phyloP scores from a whole-genome alignment of 441 rosid genomes.

The Manihot esculenta region DNA sequence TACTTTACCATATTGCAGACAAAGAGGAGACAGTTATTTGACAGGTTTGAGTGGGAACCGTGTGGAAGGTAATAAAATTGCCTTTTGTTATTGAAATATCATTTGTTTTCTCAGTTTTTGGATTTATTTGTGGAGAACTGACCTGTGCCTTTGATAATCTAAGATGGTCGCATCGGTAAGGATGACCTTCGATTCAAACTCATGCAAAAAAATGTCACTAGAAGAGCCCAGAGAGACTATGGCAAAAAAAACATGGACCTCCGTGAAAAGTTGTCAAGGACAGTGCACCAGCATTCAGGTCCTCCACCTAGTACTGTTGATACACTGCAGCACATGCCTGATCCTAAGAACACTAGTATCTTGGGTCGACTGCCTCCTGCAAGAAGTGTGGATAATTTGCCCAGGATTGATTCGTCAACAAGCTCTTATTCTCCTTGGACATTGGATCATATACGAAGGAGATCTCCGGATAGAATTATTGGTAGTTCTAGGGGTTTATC shows the following conservation, averaged over 20 bases:
- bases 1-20: conserved; percentile 47
- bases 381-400: conserved; percentile 54
- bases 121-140: conserved; percentile 36
- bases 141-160: conserved; percentile 34
- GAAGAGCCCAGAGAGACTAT: conserved; percentile 42
- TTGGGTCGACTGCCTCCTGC: conserved; percentile 46
- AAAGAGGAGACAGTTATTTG: conserved; percentile 48
- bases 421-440: conserved; percentile 62
- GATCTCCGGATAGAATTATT: conserved; percentile 61
- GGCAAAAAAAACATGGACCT: conserved; percentile 53
- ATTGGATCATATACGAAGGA: conserved; percentile 57
- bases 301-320: conserved; percentile 36
- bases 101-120: conserved; percentile 15
- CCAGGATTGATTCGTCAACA: conserved; percentile 45
- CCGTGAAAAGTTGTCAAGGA: conserved; percentile 64
- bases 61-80: conserved; percentile 42
- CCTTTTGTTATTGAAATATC: conserved; percentile 1
- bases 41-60: conserved; percentile 39
- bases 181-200: conserved; percentile 81
- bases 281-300: conserved; percentile 30
- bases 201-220: conserved; percentile 59
- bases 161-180: conserved; percentile 57
- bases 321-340: conserved; percentile 41
- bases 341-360: conserved; percentile 39
- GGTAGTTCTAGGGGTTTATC: conserved; percentile 59